Evolutionary conservation across 306 rosid genomes (phyloP), one percentile per base, ranked within the genome.

Genomic region (Myrica gale): DNA sequence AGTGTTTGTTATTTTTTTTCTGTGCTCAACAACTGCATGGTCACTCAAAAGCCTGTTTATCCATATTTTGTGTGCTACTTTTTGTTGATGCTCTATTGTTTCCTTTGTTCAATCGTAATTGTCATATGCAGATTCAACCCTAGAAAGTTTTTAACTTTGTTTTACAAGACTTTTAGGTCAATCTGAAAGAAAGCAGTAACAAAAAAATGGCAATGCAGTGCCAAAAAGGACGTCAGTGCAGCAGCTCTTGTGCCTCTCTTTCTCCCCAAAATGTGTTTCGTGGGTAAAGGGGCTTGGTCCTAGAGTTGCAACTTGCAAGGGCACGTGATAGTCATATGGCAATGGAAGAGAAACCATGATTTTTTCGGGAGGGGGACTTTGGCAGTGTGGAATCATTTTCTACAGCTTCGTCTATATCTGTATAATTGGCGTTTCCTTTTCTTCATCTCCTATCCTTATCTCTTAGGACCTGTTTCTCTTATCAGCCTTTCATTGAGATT

Each of bases 321-420:
- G 77, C 92, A 90, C 53, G 82, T 90, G 88, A 87, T 73, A 70
- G 69, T 86, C 92, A 86, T 77, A 83, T 90, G 90, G 51, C 52
- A 9, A 51, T 78, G 65, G 69, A 80, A 71, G 73, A 52, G 71
- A 72, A 74, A 80, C 73, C 62, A 76, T 47, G 72, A 82, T 68
- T 63, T 54, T 76, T 60, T 85, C 65, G 43, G 15, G 62, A 61
- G 77, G 61, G 54, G 69, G 77, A 72, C 73, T 75, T 78, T 78
- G 62, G 19, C 72, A 75, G 37, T 63, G 87, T 72, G 19, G 73
- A 75, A 81, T 83, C 89, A 80, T 54, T 80, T 83, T 81, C 82
- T 72, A 17, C 69, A 86, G 68, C 80, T 74, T 78, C 81, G 9
- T 19, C 8, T 81, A 79, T 79, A 53, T 84, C 23, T 73, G 73